These are phyloP conservation scores for Vitis hybrid DNA, from an alignment of 177 flowering plant genomes.

Conservation along the genomic window DNA sequence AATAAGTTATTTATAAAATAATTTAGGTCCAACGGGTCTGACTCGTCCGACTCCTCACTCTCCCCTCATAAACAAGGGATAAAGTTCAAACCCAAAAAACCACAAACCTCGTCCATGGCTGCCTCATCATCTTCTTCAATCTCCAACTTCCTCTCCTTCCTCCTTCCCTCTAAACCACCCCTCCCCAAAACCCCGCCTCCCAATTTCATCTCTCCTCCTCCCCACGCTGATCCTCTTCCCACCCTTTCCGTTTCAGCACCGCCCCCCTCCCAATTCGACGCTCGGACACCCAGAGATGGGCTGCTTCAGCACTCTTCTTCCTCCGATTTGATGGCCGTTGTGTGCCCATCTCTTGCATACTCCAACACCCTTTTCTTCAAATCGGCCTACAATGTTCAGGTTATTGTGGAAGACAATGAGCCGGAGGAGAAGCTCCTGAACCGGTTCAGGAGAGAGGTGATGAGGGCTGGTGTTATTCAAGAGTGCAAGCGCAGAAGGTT, in stretches of 20 bases:
- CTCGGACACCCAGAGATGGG: conserved; percentile 7
- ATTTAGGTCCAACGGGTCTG: neutral
- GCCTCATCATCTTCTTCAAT: conserved; percentile 17
- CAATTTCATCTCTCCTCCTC: neutral
- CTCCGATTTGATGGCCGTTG: conserved; percentile 43
- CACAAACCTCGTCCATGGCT: conserved; percentile 23
- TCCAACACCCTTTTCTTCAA: conserved; percentile 59
- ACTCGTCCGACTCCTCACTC: neutral
- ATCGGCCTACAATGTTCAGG: conserved; percentile 67
- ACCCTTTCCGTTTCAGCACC: conserved; percentile 2
- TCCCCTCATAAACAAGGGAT: neutral
- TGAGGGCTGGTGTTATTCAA: conserved; percentile 73
- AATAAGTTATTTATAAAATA: no score
- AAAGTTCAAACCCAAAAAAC: neutral
- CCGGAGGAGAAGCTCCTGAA: conserved; percentile 67
- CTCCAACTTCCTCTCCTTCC: conserved; percentile 31
- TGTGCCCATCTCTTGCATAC: conserved; percentile 60
- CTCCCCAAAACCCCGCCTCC: conserved; percentile 6
- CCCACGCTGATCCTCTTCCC: neutral
- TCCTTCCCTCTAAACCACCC: conserved; percentile 26
- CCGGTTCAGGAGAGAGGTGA: conserved; percentile 72
- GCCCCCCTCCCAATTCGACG: neutral
- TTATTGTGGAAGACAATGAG: conserved; percentile 70
- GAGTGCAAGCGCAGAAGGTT: conserved; percentile 66
- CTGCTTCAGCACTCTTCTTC: conserved; percentile 11